phyloP scores from a whole-genome alignment of 257 asterid species.

The Jaltomata sinuosa region DNA sequence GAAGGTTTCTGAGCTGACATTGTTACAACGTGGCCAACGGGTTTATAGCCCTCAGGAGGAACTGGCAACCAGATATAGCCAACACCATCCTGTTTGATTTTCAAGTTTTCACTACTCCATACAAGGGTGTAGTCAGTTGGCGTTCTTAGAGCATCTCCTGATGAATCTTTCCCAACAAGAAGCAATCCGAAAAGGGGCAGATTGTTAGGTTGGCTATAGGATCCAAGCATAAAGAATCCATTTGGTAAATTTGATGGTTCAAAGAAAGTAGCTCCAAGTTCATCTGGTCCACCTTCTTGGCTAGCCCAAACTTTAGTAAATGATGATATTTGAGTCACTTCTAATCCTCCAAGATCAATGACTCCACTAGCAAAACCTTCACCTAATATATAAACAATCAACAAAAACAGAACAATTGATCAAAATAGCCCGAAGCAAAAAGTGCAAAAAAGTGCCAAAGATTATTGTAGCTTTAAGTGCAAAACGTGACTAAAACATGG shows the following conservation, averaged over 20 bases:
- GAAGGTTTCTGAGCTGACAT: slow-evolving; percentile 37
- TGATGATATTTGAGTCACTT: slow-evolving; percentile 34
- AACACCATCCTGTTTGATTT: slow-evolving; percentile 29
- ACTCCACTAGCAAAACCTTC: slow-evolving; percentile 47
- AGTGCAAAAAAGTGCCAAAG: not conserved
- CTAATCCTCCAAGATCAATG: slow-evolving; percentile 64
- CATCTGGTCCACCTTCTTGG: slow-evolving; percentile 65
- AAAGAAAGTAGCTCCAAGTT: slow-evolving; percentile 60
- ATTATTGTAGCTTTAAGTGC: not conserved
- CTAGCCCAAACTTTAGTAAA: slow-evolving; percentile 51
- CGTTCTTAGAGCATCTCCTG: slow-evolving; percentile 20
- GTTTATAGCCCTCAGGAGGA: slow-evolving; percentile 42
- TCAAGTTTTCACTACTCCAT: slow-evolving; percentile 40
- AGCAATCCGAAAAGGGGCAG: slow-evolving; percentile 51
- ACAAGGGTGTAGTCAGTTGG: slow-evolving; percentile 51
- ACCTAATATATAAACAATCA: slow-evolving; percentile 16
- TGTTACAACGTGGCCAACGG: slow-evolving; percentile 45
- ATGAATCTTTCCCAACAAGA: slow-evolving; percentile 53
- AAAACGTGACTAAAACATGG: not conserved
- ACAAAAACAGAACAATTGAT: not conserved
- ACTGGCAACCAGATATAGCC: slow-evolving; percentile 51
- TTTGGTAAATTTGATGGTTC: slow-evolving; percentile 62
- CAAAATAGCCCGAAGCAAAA: not conserved
- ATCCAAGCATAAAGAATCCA: slow-evolving; percentile 65
- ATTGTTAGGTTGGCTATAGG: slow-evolving; percentile 65